Evolutionary conservation across 2,329 filamentous ascomycete genomes (phyloP).

Genomic region (Colletotrichum sublineola): DNA sequence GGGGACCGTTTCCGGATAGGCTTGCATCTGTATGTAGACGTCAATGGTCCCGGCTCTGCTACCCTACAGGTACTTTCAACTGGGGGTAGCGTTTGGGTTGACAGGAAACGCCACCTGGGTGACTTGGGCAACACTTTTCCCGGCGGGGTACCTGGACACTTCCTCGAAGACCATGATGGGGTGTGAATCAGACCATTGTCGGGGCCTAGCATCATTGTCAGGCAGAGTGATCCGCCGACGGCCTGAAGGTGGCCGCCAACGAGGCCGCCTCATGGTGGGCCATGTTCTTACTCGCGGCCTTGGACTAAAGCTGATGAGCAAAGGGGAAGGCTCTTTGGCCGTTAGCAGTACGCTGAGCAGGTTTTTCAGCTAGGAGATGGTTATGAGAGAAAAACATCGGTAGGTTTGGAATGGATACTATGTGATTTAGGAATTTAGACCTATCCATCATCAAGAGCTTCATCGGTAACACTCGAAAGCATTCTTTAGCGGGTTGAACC

Average conservation of each 20-base stretch:
- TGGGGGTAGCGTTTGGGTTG: not conserved
- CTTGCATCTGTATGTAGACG: constrained; percentile 46
- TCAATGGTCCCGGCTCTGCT: constrained; percentile 5
- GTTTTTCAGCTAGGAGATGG: not conserved
- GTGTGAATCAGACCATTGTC: constrained; percentile 11
- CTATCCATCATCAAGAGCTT: not conserved
- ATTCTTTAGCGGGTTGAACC: not conserved
- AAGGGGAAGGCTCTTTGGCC: constrained; percentile 35
- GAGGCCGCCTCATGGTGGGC: constrained; percentile 16
- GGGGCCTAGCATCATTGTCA: constrained; percentile 24
- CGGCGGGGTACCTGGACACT: constrained; percentile 13
- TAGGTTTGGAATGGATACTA: not conserved
- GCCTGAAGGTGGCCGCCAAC: constrained; percentile 15
- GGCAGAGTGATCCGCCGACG: constrained; percentile 17
- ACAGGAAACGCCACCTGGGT: constrained; percentile 2
- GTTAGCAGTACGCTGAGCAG: constrained; percentile 12
- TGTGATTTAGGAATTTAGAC: not conserved
- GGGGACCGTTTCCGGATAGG: constrained; percentile 49
- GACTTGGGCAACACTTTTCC: constrained; percentile 23
- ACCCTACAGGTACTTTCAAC: constrained; percentile 1
- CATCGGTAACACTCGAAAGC: constrained; percentile 1
- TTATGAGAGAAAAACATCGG: not conserved
- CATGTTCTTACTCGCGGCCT: constrained; percentile 12
- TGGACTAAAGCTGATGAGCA: constrained; percentile 17
- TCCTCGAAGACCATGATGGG: not conserved